Base-by-base conservation (phyloP, 2,329 filamentous ascomycete species). In the Pseudopyrenochaeta lycopersici region DNA sequence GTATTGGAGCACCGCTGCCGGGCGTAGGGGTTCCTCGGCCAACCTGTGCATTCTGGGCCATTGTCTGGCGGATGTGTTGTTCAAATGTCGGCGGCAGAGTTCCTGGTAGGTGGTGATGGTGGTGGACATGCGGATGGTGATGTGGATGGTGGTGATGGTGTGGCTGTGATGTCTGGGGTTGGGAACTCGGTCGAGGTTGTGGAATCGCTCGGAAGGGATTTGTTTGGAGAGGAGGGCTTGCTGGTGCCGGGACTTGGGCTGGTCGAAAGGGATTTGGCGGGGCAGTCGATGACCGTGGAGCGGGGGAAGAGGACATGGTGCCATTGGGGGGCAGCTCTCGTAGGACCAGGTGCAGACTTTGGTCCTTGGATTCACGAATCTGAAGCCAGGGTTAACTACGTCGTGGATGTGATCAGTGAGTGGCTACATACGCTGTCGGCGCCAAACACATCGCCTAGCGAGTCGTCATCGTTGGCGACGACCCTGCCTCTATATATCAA, bases 401-500 rank as follows among this genome's bases (percentile, higher is more conserved):
- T 31, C 7, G 20, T 31, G 43, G 11, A 23, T 23, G 14, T 6
- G 7, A 21, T 11, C 4, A 35, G 20, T 15, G 27, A 17, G 10
- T 17, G 9, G 18, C 18, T 5, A 61, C 82, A 67, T 67, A 85
- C 84, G 57, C 80, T 76, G 29, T 80, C 75, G 14, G 78, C 72
- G 35, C 82, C 81, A 56, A 88, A 77, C 3, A 85, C 75, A 31
- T 78, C 75, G 27, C 73, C 71, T 49, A 88, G 70, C 0, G 77
- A 81, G 32, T 80, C 78, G 18, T 75, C 72, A 53, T 83, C 78
- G 58, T 82, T 77, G 6, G 78, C 67, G 6, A 88, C 76, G 23
- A 82, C 79, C 50, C 81, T 78, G 17, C 86, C 86, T 44, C 79
- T 75, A 61, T 86, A 87, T 17, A 88, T 86, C 52, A 88, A 68